Conservation (phyloP, 768 basidiomycete genomes). For the Mycena venus region DNA sequence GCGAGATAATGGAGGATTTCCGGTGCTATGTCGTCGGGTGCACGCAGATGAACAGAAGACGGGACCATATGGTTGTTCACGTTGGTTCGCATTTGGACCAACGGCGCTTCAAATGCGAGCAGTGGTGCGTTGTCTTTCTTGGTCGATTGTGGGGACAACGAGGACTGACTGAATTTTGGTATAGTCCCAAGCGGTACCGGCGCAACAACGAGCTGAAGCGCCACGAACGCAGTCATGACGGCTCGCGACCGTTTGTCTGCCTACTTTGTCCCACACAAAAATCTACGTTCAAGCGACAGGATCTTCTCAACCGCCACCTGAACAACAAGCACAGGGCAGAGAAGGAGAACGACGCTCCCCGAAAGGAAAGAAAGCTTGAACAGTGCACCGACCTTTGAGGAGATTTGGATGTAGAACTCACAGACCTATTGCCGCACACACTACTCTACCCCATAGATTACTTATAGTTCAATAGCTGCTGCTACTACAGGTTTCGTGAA, state of each 20-base stretch:
- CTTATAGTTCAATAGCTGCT: slow-evolving; percentile 4
- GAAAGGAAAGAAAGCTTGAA: slow-evolving; percentile 40
- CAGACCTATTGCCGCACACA: background rate
- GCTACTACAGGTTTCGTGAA: slow-evolving; percentile 21
- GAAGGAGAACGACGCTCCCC: slow-evolving; percentile 39
- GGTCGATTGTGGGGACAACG: background rate
- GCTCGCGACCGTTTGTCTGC: slow-evolving; percentile 71
- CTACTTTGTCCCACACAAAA: slow-evolving; percentile 61
- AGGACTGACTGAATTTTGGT: slow-evolving; percentile 10
- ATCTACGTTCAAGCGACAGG: slow-evolving; percentile 74
- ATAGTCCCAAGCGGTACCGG: slow-evolving; percentile 72
- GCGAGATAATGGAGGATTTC: slow-evolving; percentile 70
- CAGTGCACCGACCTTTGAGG: too few species aligned
- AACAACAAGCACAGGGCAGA: slow-evolving; percentile 65
- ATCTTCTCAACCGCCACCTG: slow-evolving; percentile 76
- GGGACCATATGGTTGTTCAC: slow-evolving; percentile 83
- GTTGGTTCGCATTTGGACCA: slow-evolving; percentile 81
- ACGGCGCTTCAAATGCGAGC: slow-evolving; percentile 71
- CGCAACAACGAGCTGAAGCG: slow-evolving; percentile 86
- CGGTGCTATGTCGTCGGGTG: slow-evolving; percentile 80
- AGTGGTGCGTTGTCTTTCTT: slow-evolving; percentile 65
- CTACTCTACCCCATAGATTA: background rate
- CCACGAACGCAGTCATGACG: slow-evolving; percentile 76
- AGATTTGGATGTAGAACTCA: too few species aligned
- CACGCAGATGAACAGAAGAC: slow-evolving; percentile 75